A percentile compares a stretch with the other conserved stretches of the same genome.
Evolutionary conservation across 2,329 filamentous ascomycete genomes (phyloP).

Genomic region (Cyphellophora attinorum): DNA sequence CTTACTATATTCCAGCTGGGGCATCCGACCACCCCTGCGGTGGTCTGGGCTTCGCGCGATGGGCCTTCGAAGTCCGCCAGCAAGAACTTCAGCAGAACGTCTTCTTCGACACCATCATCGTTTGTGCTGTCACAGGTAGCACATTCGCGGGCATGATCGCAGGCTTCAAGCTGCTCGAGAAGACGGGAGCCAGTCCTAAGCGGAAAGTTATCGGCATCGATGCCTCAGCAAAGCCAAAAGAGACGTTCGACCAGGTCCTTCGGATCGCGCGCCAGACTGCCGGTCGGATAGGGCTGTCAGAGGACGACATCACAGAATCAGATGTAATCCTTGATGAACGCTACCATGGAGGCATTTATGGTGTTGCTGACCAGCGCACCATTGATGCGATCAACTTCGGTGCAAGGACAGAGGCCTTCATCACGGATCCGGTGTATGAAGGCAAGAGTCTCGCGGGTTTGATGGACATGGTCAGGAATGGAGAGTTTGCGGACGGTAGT

Average conservation of each 20-base stretch:
- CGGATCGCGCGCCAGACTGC: slow-evolving; percentile 57
- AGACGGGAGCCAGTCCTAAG: slow-evolving; percentile 29
- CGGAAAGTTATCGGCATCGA: slow-evolving; percentile 59
- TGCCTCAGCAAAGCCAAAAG: slow-evolving; percentile 47
- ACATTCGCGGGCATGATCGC: slow-evolving; percentile 64
- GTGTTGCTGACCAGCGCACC: slow-evolving; percentile 56
- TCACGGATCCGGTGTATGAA: slow-evolving; percentile 68
- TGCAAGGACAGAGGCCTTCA: slow-evolving; percentile 59
- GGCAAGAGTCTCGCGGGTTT: slow-evolving; percentile 65
- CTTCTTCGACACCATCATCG: slow-evolving; percentile 58
- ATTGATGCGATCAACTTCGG: slow-evolving; percentile 60
- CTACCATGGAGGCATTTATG: slow-evolving; percentile 61
- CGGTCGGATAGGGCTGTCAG: slow-evolving; percentile 50
- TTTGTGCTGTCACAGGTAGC: slow-evolving; percentile 60
- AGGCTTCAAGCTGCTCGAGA: slow-evolving; percentile 57
- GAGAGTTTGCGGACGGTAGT: slow-evolving; percentile 48
- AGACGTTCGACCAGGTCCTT: slow-evolving; percentile 57
- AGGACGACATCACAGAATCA: slow-evolving; percentile 49
- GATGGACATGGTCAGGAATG: slow-evolving; percentile 57
- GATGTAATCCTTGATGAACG: slow-evolving; percentile 56
- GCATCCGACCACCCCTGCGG: slow-evolving; percentile 4
- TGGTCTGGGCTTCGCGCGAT: slow-evolving; percentile 5
- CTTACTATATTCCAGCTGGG: slow-evolving; percentile 5
- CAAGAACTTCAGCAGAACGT: slow-evolving; percentile 3
- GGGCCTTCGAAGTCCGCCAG: slow-evolving; percentile 6